Evolutionary conservation across 176 grass and related monocot genomes (phyloP), one percentile per base, ranked within the genome.

Genomic region (Echinochloa phyllopogon): DNA sequence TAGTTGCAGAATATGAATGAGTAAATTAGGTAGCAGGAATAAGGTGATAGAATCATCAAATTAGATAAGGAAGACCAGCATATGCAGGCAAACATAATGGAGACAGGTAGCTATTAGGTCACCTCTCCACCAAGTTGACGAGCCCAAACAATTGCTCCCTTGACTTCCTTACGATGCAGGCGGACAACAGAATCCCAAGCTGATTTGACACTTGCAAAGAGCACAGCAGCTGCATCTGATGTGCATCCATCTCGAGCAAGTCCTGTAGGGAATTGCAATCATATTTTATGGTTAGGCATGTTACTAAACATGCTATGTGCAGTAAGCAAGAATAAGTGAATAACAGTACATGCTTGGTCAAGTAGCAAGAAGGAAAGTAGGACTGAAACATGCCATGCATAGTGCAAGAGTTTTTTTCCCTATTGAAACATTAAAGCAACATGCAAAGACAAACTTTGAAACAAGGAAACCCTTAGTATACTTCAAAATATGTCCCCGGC

Each of bases 101-200:
- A 86, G 69, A 62, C 20, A 75, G 41, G 69, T 69, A 57, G 39
- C 47, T 57, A 52, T 39, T 80, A 52, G 45, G 29, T 20, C 64
- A 98, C 95, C 95, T 98, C 95, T 21, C 95, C 95, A 53, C 95
- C 95, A 82, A 95, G 92, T 92, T 98, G 95, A 52, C 91, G 93
- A 88, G 95, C 93, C 95, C 95, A 98, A 83, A 98, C 89, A 80
- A 18, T 42, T 58, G 70, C 80, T 48, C 91, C 95, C 60, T 92
- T 94, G 73, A 98, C 68, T 83, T 94, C 91, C 84, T 95, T 88
- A 63, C 78, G 89, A 77, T 98, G 93, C 59, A 98, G 90, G 56
- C 29, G 83, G 52, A 77, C 80, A 65, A 98, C 93, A 83, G 85
- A 88, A 85, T 86, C 83, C 44, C 91, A 80, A 60, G 96, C 93